phyloP scores from a whole-genome alignment of 306 rosid genomes.

The Betula pendula region DNA sequence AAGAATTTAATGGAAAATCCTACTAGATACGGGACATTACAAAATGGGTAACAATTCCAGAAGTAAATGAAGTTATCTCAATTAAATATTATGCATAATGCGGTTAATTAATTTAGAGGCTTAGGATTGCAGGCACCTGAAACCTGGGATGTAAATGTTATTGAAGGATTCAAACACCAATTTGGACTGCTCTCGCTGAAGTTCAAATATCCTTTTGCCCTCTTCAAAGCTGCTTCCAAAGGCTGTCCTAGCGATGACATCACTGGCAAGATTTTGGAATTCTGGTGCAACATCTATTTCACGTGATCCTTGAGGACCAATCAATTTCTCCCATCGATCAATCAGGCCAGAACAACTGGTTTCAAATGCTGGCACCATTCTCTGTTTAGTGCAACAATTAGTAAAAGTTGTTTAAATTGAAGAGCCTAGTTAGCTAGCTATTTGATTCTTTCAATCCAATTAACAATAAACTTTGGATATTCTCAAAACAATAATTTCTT shows the following conservation, averaged over 20 bases:
- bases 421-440: no score
- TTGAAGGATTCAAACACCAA: constrained; percentile 37
- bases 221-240: constrained; percentile 33
- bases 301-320: constrained; percentile 24
- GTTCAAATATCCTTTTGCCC: constrained; percentile 36
- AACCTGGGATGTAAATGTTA: constrained; percentile 43
- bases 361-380: constrained; percentile 45
- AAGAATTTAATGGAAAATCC: no score
- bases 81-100: no score
- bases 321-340: constrained; percentile 29
- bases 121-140: constrained; percentile 36
- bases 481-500: no score
- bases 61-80: no score
- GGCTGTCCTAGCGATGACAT: constrained; percentile 45
- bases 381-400: constrained; percentile 16
- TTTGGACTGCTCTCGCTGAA: constrained; percentile 32
- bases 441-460: no score
- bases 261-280: constrained; percentile 29
- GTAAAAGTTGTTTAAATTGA: neutral
- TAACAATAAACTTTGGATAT: no score
- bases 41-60: no score
- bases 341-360: constrained; percentile 37
- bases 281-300: constrained; percentile 45
- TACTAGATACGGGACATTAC: no score
- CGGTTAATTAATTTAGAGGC: no score